Percentiles rank a stretch among this genome's conserved stretches.
Conservation (phyloP, 2,329 filamentous ascomycete genomes). For the Lasiodiplodia gonubiensis region DNA sequence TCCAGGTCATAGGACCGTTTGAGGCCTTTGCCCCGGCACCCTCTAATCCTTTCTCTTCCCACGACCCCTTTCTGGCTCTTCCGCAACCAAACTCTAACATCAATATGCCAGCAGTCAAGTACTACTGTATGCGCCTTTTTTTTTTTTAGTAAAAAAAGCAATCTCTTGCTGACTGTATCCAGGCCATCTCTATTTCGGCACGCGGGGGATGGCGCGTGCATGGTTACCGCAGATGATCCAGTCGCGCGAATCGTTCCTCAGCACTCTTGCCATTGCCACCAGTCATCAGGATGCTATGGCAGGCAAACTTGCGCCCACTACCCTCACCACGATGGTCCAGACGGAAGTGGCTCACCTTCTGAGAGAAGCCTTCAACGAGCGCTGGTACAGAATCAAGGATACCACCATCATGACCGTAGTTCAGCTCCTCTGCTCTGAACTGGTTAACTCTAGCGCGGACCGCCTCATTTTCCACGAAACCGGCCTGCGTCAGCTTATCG, state of each 20-base stretch:
- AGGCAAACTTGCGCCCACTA: constrained; percentile 38
- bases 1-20: constrained; percentile 1
- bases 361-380: constrained; percentile 36
- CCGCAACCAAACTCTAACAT: constrained; percentile 40
- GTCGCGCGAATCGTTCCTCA: constrained; percentile 44
- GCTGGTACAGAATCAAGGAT: constrained; percentile 37
- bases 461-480: constrained; percentile 37
- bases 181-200: constrained; percentile 42
- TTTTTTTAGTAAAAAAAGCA: not conserved
- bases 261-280: constrained; percentile 44
- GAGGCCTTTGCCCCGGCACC: constrained; percentile 13
- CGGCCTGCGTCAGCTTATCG: constrained; percentile 42
- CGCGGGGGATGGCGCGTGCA: constrained; percentile 38
- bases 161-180: constrained; percentile 19
- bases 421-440: constrained; percentile 44
- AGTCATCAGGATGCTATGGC: constrained; percentile 42
- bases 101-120: constrained; percentile 43
- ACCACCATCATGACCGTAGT: constrained; percentile 44
- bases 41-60: constrained; percentile 16
- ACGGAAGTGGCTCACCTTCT: constrained; percentile 45
- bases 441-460: constrained; percentile 39
- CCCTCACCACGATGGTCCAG: constrained; percentile 38
- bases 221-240: constrained; percentile 45
- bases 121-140: constrained; percentile 36
- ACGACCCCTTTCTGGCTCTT: constrained; percentile 45